Evolutionary conservation across 257 asterid species (phyloP), one percentile per base, ranked within the genome.

Genomic region (Przewalskia tangutica): DNA sequence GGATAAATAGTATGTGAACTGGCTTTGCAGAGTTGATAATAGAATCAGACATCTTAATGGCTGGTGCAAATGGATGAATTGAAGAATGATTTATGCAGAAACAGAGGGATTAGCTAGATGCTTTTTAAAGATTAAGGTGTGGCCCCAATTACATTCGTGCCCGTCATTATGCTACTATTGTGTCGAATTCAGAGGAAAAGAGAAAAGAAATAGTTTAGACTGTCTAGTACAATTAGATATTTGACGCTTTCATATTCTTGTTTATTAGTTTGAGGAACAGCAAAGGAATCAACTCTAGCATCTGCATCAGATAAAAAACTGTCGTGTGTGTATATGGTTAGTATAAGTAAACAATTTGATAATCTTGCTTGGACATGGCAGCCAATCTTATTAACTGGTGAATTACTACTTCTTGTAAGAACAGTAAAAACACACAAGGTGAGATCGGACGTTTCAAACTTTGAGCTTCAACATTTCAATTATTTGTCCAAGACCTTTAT

Each of bases 1-100:
- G 86, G 73, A 83, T 64, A 64, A 85, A 68, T 32, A 84, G 87
- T 55, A 85, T 60, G 84, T 85, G 86, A 77, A 85, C 66, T 18
- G 14, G 62, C 55, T 75, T 23, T 11, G 62, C 34, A 12, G 46
- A 13, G 46, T 64, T 64, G 62, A 50, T 20, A 23, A 50, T 75
- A 9, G 80, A 20, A 46, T 75, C 62, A 75, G 58, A 50, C 38
- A 75, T 75, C 42, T 4, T 54, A 8, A 50, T 32, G 38, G 32
- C 11, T 27, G n/a, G 48, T 73, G 40, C 53, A 73, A n/a, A n/a
- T n/a, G n/a, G n/a, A n/a, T n/a, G n/a, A n/a, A 2, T 23, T 23
- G 27, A 23, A 23, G 27, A 23, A 23, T 23, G 27, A 23, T 23
- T 23, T 23, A 23, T 23, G 27, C 27, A 23, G 27, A 23, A 23